Conservation (phyloP, 345 rosid genomes). For the Nasturtium officinale region DNA sequence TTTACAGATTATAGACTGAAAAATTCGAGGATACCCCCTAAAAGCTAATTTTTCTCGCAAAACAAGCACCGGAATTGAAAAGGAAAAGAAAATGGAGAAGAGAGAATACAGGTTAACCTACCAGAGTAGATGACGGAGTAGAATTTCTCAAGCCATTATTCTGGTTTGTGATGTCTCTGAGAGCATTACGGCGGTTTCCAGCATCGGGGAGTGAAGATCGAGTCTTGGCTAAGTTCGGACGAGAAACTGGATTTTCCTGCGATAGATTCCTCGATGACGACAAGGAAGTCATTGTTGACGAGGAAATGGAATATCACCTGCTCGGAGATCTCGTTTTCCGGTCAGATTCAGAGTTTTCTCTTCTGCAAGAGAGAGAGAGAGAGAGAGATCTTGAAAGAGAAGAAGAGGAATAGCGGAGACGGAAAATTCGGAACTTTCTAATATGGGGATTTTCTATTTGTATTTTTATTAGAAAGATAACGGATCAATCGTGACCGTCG, state of each 20-base stretch:
- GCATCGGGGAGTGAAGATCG: constrained; percentile 66
- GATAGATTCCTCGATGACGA: constrained; percentile 53
- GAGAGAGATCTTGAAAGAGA: constrained; percentile 16
- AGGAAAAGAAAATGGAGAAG: not conserved
- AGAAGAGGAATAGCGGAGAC: not conserved
- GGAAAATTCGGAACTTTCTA: not conserved
- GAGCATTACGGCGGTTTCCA: constrained; percentile 33
- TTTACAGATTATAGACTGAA: not conserved
- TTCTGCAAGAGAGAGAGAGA: not conserved
- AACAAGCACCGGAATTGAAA: not conserved
- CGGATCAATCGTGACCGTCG: constrained; percentile 21
- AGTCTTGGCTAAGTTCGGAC: constrained; percentile 59
- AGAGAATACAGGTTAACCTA: constrained; percentile 38
- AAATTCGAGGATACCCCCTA: constrained; percentile 11
- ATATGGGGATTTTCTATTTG: not conserved
- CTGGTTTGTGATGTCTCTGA: constrained; percentile 57
- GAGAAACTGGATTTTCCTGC: constrained; percentile 42
- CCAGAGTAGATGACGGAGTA: constrained; percentile 57
- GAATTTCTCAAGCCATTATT: constrained; percentile 52
- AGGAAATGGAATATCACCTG: constrained; percentile 49
- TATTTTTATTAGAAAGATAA: not conserved
- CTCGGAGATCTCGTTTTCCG: constrained; percentile 41
- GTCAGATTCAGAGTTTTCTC: constrained; percentile 22
- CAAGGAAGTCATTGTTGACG: constrained; percentile 56
- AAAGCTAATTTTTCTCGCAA: constrained; percentile 26